phyloP scores from a whole-genome alignment of 2,329 filamentous ascomycete genomes.

The Aspergillus pseudonomiae region DNA sequence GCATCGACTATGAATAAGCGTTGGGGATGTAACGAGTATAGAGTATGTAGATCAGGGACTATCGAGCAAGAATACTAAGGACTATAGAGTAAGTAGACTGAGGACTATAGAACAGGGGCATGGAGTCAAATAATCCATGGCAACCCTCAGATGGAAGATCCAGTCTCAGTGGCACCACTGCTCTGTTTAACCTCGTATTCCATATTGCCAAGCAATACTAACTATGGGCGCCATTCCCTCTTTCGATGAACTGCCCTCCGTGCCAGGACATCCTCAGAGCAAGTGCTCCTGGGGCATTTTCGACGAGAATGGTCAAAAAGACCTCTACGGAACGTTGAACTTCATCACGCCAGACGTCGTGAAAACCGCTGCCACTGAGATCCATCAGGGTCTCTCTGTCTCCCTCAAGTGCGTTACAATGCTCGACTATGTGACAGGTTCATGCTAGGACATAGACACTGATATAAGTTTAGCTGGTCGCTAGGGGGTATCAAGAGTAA shows the following conservation, averaged over 20 bases:
- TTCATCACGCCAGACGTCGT: conserved; percentile 49
- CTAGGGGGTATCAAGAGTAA: conserved; percentile 40
- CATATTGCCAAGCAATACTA: neutral
- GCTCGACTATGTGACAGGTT: neutral
- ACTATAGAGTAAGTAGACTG: neutral
- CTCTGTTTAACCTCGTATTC: neutral
- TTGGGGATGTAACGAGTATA: too few species aligned
- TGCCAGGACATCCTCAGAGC: conserved; percentile 46
- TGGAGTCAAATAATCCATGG: neutral
- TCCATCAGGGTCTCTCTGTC: conserved; percentile 45
- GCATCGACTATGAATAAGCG: too few species aligned
- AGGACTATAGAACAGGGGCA: neutral
- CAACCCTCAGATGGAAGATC: neutral
- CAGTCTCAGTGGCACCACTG: neutral
- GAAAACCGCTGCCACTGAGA: conserved; percentile 45
- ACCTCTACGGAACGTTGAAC: conserved; percentile 50
- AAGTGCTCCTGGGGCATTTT: conserved; percentile 47
- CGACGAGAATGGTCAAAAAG: conserved; percentile 44
- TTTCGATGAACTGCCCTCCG: conserved; percentile 46
- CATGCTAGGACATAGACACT: conserved; percentile 9
- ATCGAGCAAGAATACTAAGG: neutral
- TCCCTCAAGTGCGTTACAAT: conserved; percentile 43
- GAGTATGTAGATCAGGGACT: neutral
- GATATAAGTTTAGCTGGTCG: conserved; percentile 15
- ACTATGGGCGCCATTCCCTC: conserved; percentile 24